phyloP scores from a whole-genome alignment of 1,284 basidiomycete genomes.

The Wolfiporia cocos region DNA sequence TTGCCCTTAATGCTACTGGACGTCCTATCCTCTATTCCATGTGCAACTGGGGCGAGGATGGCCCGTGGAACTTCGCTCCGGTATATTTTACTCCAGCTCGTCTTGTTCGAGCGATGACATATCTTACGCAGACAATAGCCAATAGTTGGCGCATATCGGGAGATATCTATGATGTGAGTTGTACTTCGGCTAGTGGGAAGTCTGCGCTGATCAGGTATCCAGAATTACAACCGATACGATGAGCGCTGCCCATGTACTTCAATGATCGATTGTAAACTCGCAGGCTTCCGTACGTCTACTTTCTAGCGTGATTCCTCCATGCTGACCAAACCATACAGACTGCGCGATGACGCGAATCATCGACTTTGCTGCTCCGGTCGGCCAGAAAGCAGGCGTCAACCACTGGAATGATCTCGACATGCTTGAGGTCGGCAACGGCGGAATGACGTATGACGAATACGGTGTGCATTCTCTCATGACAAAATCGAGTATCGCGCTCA shows the following conservation, averaged over 20 bases:
- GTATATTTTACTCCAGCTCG: constrained; percentile 16
- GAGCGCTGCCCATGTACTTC: constrained; percentile 36
- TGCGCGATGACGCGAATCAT: constrained; percentile 33
- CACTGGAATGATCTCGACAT: constrained; percentile 40
- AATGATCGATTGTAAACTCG: constrained; percentile 34
- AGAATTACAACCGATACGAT: constrained; percentile 35
- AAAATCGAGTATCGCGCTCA: no score
- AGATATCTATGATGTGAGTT: constrained; percentile 33
- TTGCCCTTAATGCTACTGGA: constrained; percentile 40
- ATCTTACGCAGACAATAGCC: constrained; percentile 29
- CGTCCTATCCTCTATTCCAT: constrained; percentile 42
- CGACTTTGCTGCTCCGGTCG: constrained; percentile 33
- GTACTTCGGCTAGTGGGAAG: not conserved
- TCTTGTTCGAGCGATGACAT: not conserved
- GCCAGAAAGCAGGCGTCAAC: constrained; percentile 33
- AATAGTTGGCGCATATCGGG: constrained; percentile 43
- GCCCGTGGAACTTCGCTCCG: constrained; percentile 40
- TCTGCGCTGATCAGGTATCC: constrained; percentile 3
- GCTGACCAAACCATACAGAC: constrained; percentile 11
- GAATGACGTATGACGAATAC: constrained; percentile 37
- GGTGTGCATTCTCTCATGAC: constrained; percentile 21
- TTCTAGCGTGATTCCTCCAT: not conserved
- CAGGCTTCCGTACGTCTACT: constrained; percentile 25
- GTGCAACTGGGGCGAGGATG: constrained; percentile 43
- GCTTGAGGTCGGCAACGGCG: constrained; percentile 37